Base-by-base conservation (phyloP, 2,329 filamentous ascomycete species). In the Alternaria sp. region DNA sequence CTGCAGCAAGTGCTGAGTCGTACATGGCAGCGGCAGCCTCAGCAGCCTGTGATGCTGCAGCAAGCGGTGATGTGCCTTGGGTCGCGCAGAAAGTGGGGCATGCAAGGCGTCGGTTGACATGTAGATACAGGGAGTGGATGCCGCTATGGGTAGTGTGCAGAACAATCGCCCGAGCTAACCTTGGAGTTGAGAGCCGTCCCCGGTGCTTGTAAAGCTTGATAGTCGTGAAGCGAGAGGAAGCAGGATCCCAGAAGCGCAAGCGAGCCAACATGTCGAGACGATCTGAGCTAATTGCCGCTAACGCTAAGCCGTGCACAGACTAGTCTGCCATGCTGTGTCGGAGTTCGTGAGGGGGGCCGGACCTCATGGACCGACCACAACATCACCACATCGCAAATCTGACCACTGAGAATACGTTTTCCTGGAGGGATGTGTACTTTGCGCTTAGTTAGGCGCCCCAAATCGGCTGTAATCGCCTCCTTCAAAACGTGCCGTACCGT, bases 331-430 rank as follows among this genome's bases (percentile, higher is more conserved):
- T 63, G 70, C 59, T 56, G 36, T 61, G n/a, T 53, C 74, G 73
- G 74, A 74, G 32, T 61, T 67, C 53, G 61, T 54, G 63, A 72
- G 74, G 74, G 71, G 74, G 74, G 58, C 73, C 73, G 74, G 58
- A 52, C 26, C 45, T 70, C 66, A 67, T 63, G 61, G 64, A 55
- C 61, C 61, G 65, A 59, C 61, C 43, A 64, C 62, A 57, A 59
- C 67, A 70, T 67, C 63, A 67, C 60, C 40, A 54, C 58, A 61
- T 60, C 58, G 32, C 25, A 17, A 36, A 47, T 15, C 59, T 52
- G 56, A 52, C 67, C 68, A 68, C 52, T 66, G 47, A 67, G 46
- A 60, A 47, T 17, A 47, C 49, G 19, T 15, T n/a, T 28, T 59
- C 15, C 23, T 28, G 23, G 25, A 46, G 17, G 15, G 9, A 36